phyloP scores from a whole-genome alignment of 768 basidiomycete genomes.

The Lactarius akahatsu region DNA sequence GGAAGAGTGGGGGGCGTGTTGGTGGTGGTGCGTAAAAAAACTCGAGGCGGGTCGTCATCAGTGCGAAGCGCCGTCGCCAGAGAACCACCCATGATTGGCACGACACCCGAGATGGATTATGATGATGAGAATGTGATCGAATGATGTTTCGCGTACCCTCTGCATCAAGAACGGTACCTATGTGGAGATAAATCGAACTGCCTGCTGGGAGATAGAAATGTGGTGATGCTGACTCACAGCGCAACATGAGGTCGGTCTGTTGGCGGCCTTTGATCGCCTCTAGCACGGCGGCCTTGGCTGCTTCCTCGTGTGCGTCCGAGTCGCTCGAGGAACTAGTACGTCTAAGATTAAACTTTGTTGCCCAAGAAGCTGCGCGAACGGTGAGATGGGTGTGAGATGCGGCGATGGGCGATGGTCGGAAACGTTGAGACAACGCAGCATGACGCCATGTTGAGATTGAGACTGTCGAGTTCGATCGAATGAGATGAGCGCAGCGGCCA shows the following conservation, averaged over 20 bases:
- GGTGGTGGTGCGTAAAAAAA: constrained; percentile 18
- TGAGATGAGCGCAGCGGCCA: constrained; percentile 17
- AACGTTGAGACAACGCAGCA: constrained; percentile 13
- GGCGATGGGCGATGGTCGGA: constrained; percentile 12
- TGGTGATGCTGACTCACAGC: constrained; percentile 59
- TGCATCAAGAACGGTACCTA: constrained; percentile 85
- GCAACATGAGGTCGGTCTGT: constrained; percentile 85
- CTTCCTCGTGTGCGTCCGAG: constrained; percentile 57
- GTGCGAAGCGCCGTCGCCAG: constrained; percentile 5
- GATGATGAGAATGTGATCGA: constrained; percentile 15
- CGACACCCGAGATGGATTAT: constrained; percentile 17
- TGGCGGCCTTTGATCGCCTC: constrained; percentile 87
- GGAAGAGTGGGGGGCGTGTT: constrained; percentile 17
- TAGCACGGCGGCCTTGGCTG: constrained; percentile 67
- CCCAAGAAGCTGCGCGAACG: constrained; percentile 34
- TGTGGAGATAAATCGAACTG: constrained; percentile 25
- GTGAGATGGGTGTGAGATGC: constrained; percentile 3
- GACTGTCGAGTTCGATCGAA: constrained; percentile 14
- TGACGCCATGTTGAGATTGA: constrained; percentile 21
- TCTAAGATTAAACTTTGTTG: constrained; percentile 33
- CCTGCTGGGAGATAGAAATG: constrained; percentile 28
- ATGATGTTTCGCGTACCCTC: constrained; percentile 51
- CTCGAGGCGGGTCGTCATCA: constrained; percentile 18
- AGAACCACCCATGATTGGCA: constrained; percentile 34
- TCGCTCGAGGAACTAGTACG: constrained; percentile 27